Percentiles rank a stretch among this genome's conserved stretches.
Evolutionary conservation across 768 basidiomycete genomes (phyloP).

Genomic region (Lepiota venenata): DNA sequence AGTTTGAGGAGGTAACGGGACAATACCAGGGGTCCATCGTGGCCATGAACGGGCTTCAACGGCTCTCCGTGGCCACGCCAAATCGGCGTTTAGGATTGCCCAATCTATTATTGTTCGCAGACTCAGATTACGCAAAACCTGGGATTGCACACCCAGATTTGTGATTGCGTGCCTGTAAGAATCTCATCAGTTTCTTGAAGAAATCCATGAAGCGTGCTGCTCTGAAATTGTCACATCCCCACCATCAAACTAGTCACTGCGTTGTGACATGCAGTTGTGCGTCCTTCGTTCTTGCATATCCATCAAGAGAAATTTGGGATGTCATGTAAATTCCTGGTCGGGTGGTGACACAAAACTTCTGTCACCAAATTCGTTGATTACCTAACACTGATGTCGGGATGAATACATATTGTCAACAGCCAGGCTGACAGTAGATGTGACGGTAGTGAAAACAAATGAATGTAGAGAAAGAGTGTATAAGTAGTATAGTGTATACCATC

Average conservation of each 20-base stretch:
- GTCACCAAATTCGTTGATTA: neutral
- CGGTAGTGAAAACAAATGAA: conserved; percentile 3
- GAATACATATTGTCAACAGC: conserved; percentile 3
- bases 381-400: neutral
- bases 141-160: conserved; percentile 2
- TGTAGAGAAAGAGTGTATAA: neutral
- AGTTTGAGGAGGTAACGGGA: conserved; percentile 1
- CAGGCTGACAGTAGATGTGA: conserved; percentile 2
- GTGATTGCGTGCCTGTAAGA: neutral
- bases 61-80: conserved; percentile 10
- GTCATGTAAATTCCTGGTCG: neutral
- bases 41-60: neutral
- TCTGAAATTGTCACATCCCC: too few species aligned
- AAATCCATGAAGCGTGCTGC: neutral
- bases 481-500: neutral
- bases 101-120: conserved; percentile 1
- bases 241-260: too few species aligned
- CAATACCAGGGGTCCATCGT: conserved; percentile 4
- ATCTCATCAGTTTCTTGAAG: neutral
- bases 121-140: neutral
- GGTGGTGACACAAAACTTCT: neutral
- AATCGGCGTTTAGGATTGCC: neutral
- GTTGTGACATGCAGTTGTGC: neutral
- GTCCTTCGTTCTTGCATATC: too few species aligned
- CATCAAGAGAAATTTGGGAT: neutral